phyloP scores from a whole-genome alignment of 208 protist species.

The Vickermania spadyakhi region DNA sequence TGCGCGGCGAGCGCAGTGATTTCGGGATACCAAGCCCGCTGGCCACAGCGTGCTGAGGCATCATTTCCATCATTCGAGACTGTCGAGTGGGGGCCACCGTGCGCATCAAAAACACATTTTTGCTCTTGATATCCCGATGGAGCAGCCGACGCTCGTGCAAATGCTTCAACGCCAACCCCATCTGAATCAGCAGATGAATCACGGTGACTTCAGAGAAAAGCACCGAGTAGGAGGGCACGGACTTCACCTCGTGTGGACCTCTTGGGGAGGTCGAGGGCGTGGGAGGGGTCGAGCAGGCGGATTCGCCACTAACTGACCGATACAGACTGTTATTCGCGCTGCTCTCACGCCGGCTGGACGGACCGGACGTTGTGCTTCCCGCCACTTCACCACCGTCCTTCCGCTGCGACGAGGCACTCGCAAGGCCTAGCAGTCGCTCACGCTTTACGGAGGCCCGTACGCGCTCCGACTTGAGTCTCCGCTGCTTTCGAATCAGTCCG shows the following conservation, averaged over 20 bases:
- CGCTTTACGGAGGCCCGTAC: not conserved
- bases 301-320: not conserved
- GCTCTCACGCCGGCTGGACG: not conserved
- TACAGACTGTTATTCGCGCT: not conserved
- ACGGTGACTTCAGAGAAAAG: conserved; percentile 60
- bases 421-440: too few relatives aligned
- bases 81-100: conserved; percentile 5
- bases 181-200: conserved; percentile 77
- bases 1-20: too few relatives aligned
- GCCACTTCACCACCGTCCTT: too few relatives aligned
- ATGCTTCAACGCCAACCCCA: conserved; percentile 78
- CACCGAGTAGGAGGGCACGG: not conserved
- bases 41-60: too few relatives aligned
- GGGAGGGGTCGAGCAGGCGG: not conserved
- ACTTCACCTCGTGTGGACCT: not conserved
- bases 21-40: too few relatives aligned
- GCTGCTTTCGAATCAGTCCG: conserved; percentile 32
- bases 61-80: not conserved
- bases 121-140: conserved; percentile 90
- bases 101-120: conserved; percentile 87
- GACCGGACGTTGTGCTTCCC: too few relatives aligned
- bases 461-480: conserved; percentile 1
- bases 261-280: not conserved
- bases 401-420: too few relatives aligned
- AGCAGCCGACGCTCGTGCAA: conserved; percentile 87